These are phyloP conservation scores for Pichia cactophila DNA, from an alignment of 1,139 yeast species.

Conservation along the genomic window DNA sequence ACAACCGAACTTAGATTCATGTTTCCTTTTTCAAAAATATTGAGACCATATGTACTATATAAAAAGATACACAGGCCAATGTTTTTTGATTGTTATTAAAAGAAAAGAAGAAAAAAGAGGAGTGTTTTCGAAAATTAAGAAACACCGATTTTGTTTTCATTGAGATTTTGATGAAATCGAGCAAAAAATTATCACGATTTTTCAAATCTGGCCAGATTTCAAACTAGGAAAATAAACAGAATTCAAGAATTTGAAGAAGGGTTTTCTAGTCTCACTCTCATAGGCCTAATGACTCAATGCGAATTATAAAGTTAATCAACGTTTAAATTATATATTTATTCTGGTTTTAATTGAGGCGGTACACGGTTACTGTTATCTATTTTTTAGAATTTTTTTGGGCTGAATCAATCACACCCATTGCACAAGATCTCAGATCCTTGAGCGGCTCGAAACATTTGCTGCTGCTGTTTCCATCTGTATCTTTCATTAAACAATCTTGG, in stretches of 20 bases:
- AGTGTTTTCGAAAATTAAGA: neutral
- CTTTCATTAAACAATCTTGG: constrained; percentile 45
- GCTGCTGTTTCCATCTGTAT: constrained; percentile 17
- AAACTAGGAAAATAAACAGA: no score
- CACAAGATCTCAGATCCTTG: constrained; percentile 20
- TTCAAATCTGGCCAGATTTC: no score
- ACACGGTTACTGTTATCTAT: no score
- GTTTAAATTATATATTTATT: no score
- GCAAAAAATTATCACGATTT: no score
- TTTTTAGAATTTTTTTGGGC: constrained; percentile 3
- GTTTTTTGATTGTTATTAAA: constrained; percentile 11
- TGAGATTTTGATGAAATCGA: no score
- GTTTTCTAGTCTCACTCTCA: no score
- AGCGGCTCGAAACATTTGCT: constrained; percentile 21
- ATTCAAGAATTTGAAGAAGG: no score
- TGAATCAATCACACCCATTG: constrained; percentile 11
- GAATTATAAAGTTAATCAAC: no score
- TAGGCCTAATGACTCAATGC: no score
- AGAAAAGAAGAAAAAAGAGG: neutral
- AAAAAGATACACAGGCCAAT: constrained; percentile 10
- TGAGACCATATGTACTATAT: constrained; percentile 20
- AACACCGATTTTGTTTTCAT: no score
- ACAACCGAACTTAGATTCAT: constrained; percentile 13
- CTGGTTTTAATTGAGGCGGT: no score
- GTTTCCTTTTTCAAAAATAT: constrained; percentile 22